These are phyloP conservation scores for Drosera spatulata DNA, from an alignment of 179 eudicot genomes.

Conservation along the genomic window DNA sequence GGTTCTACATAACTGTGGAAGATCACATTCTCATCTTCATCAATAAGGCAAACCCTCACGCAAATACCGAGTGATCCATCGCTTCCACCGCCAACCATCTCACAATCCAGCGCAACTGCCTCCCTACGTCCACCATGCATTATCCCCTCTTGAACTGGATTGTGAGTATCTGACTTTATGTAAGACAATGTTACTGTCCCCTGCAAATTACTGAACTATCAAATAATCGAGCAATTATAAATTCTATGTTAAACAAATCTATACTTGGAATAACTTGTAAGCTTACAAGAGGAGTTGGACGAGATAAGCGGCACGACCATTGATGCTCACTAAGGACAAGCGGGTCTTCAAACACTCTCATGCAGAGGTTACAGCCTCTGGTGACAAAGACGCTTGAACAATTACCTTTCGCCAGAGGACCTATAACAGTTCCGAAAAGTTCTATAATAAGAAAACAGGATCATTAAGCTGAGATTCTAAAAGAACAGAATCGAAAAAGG, in stretches of 20 bases:
- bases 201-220: constrained; percentile 19
- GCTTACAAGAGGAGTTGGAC: constrained; percentile 54
- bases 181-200: constrained; percentile 24
- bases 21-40: constrained; percentile 56
- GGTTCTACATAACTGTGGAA: constrained; percentile 71
- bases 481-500: neutral
- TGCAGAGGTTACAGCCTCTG: constrained; percentile 57
- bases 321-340: constrained; percentile 38
- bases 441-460: constrained; percentile 2
- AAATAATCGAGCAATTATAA: constrained; percentile 1
- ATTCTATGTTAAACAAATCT: neutral
- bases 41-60: constrained; percentile 71
- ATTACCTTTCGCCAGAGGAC: constrained; percentile 45
- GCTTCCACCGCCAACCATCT: constrained; percentile 86
- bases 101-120: constrained; percentile 70
- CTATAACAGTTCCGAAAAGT: constrained; percentile 20
- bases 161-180: constrained; percentile 12
- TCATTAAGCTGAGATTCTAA: neutral
- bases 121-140: constrained; percentile 10
- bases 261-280: constrained; percentile 5
- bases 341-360: constrained; percentile 42
- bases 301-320: constrained; percentile 34
- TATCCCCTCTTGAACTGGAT: constrained; percentile 7
- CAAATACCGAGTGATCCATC: constrained; percentile 65
- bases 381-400: constrained; percentile 45